Percentiles rank a stretch among this genome's conserved stretches.
phyloP scores from a whole-genome alignment of 1,284 basidiomycete genomes.

The Anthracocystis setariae region DNA sequence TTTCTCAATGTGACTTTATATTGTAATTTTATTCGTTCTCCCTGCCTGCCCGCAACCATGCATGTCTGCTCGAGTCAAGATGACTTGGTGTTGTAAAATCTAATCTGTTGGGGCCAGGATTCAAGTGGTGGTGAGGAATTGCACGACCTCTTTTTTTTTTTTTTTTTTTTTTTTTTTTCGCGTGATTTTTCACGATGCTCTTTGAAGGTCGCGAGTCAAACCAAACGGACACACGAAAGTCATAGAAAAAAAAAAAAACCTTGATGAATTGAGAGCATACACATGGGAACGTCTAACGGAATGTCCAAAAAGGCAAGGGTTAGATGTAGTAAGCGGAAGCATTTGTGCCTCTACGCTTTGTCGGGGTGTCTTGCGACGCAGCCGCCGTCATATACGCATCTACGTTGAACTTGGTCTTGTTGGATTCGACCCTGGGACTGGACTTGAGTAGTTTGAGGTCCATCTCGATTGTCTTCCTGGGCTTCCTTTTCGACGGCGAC shows the following conservation, averaged over 20 bases:
- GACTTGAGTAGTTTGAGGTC: slow-evolving; percentile 48
- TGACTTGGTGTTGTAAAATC: background rate
- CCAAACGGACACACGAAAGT: too few relatives aligned
- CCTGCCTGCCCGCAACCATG: background rate
- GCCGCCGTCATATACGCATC: background rate
- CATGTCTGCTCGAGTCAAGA: too few relatives aligned
- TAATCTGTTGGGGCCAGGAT: background rate
- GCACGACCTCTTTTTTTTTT: too few relatives aligned
- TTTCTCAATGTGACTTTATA: background rate
- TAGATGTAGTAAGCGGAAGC: slow-evolving; percentile 49
- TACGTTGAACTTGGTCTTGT: slow-evolving; percentile 19
- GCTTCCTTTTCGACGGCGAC: slow-evolving; percentile 28
- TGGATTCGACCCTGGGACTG: slow-evolving; percentile 38
- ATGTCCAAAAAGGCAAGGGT: too few relatives aligned
- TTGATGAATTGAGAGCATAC: too few relatives aligned
- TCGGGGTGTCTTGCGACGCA: slow-evolving; percentile 21
- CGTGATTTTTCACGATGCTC: too few relatives aligned
- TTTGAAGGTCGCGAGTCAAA: too few relatives aligned
- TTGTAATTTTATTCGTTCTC: slow-evolving; percentile 1
- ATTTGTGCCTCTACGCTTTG: slow-evolving; percentile 31
- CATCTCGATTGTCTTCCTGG: slow-evolving; percentile 57
- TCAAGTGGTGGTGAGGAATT: too few relatives aligned
- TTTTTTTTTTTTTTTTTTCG: too few relatives aligned
- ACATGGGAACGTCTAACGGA: too few relatives aligned
- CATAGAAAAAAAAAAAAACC: too few relatives aligned